Conservation (phyloP, 441 rosid species). For the Adansonia grandidieri region DNA sequence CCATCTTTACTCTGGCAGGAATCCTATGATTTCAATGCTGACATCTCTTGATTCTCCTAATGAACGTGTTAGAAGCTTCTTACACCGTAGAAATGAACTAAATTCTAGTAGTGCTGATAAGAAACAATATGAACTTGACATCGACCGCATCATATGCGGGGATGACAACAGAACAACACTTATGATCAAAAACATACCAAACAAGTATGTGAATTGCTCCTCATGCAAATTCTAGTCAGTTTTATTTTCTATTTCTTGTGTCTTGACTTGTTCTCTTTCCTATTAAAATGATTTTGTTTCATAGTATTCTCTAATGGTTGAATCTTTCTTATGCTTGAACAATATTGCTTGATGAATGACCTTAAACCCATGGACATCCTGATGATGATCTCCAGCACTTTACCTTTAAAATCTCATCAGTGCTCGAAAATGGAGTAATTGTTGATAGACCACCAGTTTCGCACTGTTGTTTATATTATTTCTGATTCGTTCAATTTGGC, state of each 20-base stretch:
- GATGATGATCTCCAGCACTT: not conserved
- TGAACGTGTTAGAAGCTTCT: conserved; percentile 62
- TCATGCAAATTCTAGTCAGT: conserved; percentile 12
- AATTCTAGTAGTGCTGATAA: conserved; percentile 61
- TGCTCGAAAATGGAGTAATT: not conserved
- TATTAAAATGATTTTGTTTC: conserved; percentile 15
- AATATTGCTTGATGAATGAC: not conserved
- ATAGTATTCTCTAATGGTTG: not conserved
- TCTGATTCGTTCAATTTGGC: not conserved
- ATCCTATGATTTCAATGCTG: conserved; percentile 53
- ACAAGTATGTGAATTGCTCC: conserved; percentile 52
- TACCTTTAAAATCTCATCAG: not conserved
- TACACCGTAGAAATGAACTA: conserved; percentile 66
- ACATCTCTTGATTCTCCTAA: conserved; percentile 59
- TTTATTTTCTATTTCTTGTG: conserved; percentile 17
- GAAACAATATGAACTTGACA: conserved; percentile 68
- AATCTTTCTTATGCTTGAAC: conserved; percentile 10
- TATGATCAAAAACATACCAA: conserved; percentile 82
- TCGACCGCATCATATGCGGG: conserved; percentile 63
- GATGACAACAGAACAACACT: conserved; percentile 70
- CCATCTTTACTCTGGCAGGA: conserved; percentile 66
- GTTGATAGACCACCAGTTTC: not conserved
- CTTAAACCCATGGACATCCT: not conserved
- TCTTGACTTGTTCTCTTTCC: conserved; percentile 18
- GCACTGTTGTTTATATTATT: not conserved